Conservation (phyloP, 225 moss, liverwort and hornwort species). For the Polytrichum commune region DNA sequence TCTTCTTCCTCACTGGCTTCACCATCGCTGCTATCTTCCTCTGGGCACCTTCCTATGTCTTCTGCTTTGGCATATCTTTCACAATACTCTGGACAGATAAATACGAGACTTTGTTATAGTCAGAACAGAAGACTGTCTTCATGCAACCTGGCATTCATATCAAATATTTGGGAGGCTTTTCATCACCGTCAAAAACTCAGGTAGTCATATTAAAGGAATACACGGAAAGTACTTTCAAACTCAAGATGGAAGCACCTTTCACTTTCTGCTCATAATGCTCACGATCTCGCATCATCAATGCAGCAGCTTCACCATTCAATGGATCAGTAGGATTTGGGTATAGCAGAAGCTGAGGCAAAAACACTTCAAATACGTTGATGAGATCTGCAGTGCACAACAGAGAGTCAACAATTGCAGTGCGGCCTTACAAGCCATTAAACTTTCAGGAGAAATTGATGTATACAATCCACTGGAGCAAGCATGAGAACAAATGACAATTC, state of each 20-base stretch:
- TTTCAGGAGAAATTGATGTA: too few species aligned
- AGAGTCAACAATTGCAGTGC: neutral
- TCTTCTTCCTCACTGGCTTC: slow-evolving; percentile 94
- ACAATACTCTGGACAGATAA: slow-evolving; percentile 66
- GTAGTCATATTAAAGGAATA: too few species aligned
- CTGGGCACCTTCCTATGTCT: slow-evolving; percentile 70
- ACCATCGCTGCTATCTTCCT: slow-evolving; percentile 77
- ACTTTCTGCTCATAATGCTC: slow-evolving; percentile 96
- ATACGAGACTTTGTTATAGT: too few species aligned
- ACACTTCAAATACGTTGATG: slow-evolving; percentile 93
- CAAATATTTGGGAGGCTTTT: too few species aligned
- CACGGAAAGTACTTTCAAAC: too few species aligned
- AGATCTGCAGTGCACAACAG: slow-evolving; percentile 59
- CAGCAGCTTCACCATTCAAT: slow-evolving; percentile 86
- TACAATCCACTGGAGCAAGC: too few species aligned
- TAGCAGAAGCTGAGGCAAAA: slow-evolving; percentile 86
- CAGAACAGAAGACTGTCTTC: too few species aligned
- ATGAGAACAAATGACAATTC: too few species aligned
- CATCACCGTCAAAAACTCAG: too few species aligned
- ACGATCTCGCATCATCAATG: slow-evolving; percentile 89
- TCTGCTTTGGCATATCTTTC: slow-evolving; percentile 93
- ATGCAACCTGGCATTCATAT: too few species aligned
- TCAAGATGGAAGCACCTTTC: slow-evolving; percentile 50
- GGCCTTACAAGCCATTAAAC: too few species aligned
- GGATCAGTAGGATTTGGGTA: slow-evolving; percentile 92